A percentile compares a stretch with the other conserved stretches of the same genome.
phyloP scores from a whole-genome alignment of 768 basidiomycete genomes.

The Termitomyces sp. region DNA sequence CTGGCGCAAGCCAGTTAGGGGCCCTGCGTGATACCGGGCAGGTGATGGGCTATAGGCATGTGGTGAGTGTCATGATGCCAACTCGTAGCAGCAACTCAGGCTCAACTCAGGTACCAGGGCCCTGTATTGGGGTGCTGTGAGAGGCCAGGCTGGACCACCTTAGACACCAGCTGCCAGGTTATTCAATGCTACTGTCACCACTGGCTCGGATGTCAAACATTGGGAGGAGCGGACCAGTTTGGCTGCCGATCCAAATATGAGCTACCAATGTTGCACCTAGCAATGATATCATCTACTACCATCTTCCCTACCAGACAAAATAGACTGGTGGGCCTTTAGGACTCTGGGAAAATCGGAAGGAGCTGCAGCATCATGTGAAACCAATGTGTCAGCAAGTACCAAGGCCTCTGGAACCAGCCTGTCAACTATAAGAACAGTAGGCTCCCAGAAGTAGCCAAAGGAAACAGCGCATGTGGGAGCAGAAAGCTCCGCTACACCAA shows the following conservation, averaged over 20 bases:
- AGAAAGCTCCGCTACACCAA: background rate
- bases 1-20: too few species aligned
- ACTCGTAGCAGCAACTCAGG: too few species aligned
- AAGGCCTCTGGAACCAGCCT: background rate
- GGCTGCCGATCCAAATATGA: background rate
- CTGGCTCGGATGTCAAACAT: background rate
- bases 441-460: too few species aligned
- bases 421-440: too few species aligned
- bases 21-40: too few species aligned
- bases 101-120: too few species aligned
- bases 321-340: background rate
- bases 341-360: background rate
- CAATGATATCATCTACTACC: background rate
- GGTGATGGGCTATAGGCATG: too few species aligned
- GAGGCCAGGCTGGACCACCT: too few species aligned
- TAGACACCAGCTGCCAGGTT: background rate
- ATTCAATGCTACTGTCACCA: background rate
- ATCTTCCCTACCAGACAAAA: background rate
- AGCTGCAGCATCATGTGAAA: background rate
- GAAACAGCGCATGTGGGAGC: too few species aligned
- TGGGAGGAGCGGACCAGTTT: background rate
- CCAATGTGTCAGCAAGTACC: background rate
- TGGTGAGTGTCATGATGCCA: too few species aligned
- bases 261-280: background rate
- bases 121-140: too few species aligned